Percentiles rank a stretch among this genome's conserved stretches.
Conservation (phyloP, 140 eudicot species). For the Cichorium intybus region DNA sequence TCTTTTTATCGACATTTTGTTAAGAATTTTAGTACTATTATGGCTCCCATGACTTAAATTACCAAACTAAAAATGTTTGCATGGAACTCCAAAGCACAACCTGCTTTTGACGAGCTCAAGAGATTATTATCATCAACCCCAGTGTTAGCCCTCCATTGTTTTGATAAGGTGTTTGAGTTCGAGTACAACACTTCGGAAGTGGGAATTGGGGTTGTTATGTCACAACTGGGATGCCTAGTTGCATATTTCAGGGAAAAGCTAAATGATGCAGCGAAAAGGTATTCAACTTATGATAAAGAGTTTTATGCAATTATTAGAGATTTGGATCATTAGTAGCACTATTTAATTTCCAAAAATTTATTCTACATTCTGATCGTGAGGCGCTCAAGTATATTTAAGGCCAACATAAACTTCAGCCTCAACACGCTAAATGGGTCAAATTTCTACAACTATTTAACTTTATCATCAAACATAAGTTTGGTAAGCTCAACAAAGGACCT, state of each 20-base stretch:
- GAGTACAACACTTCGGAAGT: too few relatives aligned
- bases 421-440: too few relatives aligned
- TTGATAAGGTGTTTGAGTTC: too few relatives aligned
- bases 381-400: neutral
- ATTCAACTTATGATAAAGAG: constrained; percentile 1
- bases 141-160: neutral
- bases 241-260: neutral
- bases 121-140: neutral
- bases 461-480: neutral
- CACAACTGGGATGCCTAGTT: neutral
- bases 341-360: neutral
- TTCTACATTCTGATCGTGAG: neutral
- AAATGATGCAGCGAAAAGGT: neutral
- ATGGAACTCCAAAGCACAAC: neutral
- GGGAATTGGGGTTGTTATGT: too few relatives aligned
- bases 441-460: neutral
- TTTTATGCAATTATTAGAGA: neutral
- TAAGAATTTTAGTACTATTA: neutral
- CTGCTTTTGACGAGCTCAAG: neutral
- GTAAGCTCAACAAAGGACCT: too few relatives aligned
- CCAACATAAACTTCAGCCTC: too few relatives aligned
- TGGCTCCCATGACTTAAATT: neutral
- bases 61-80: neutral
- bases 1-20: neutral
- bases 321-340: neutral